Evolutionary conservation across 768 basidiomycete genomes (phyloP).

Genomic region (Lenzites betulinus): DNA sequence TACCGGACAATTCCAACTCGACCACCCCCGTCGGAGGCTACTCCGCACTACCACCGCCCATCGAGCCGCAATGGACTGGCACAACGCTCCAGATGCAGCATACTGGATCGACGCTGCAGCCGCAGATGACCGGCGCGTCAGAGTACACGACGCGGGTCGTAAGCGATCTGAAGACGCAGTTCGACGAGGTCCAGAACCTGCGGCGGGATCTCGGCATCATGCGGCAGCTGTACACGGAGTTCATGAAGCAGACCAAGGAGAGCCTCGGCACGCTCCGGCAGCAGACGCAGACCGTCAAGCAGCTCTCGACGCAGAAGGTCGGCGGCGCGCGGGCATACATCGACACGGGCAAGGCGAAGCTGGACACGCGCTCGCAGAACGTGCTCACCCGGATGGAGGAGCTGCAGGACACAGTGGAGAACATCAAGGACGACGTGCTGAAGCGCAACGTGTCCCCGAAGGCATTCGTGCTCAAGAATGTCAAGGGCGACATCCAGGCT

Average conservation of each 20-base stretch:
- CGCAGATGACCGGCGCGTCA: conserved; percentile 76
- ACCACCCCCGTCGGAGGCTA: conserved; percentile 30
- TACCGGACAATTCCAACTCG: conserved; percentile 43
- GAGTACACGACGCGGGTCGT: conserved; percentile 77
- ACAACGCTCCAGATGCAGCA: conserved; percentile 46
- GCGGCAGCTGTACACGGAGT: conserved; percentile 93
- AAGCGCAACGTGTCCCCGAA: conserved; percentile 88
- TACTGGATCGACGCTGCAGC: conserved; percentile 69
- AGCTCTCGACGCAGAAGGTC: conserved; percentile 78
- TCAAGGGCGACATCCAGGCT: conserved; percentile 70
- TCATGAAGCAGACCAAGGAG: conserved; percentile 89
- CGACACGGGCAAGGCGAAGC: conserved; percentile 86
- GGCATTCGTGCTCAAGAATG: conserved; percentile 62
- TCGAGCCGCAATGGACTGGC: conserved; percentile 33
- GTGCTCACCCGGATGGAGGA: conserved; percentile 92
- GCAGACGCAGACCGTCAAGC: conserved; percentile 87
- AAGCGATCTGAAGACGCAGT: conserved; percentile 84
- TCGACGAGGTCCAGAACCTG: conserved; percentile 92
- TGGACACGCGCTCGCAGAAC: conserved; percentile 89
- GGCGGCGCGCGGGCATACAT: conserved; percentile 88
- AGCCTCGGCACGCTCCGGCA: conserved; percentile 74
- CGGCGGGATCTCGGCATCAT: conserved; percentile 92
- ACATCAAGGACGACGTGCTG: conserved; percentile 87
- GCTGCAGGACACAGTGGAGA: conserved; percentile 88
- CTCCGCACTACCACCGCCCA: conserved; percentile 26